Percentiles rank a stretch among this genome's conserved stretches.
Conservation (phyloP, 208 protist genomes). For the Trypanosoma avium region DNA sequence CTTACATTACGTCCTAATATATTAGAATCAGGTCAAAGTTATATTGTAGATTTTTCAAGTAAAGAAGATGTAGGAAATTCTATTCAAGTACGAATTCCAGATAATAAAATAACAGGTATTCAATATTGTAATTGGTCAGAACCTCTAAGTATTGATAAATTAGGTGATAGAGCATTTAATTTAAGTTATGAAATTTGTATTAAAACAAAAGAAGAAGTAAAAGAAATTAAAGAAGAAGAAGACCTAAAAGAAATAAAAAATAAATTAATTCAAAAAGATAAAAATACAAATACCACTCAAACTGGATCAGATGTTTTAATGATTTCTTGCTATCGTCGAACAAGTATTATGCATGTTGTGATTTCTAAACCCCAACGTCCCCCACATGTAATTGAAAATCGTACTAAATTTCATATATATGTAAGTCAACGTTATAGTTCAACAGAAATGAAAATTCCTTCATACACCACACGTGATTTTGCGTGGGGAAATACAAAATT, state of each 20-base stretch:
- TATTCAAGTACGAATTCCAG: conserved; percentile 26
- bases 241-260: no score
- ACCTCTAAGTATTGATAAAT: conserved; percentile 42
- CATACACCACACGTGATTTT: conserved; percentile 55
- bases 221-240: not conserved
- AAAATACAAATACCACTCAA: conserved; percentile 39
- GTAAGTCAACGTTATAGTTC: conserved; percentile 42
- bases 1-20: not conserved
- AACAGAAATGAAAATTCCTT: conserved; percentile 42
- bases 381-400: conserved; percentile 77
- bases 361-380: conserved; percentile 45
- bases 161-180: conserved; percentile 55
- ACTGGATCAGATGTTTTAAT: conserved; percentile 49
- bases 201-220: not conserved
- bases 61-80: conserved; percentile 4
- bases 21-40: conserved; percentile 9
- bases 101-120: conserved; percentile 17
- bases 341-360: conserved; percentile 55
- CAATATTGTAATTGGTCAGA: conserved; percentile 40
- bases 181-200: conserved; percentile 33
- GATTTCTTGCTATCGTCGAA: conserved; percentile 40
- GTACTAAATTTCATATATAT: conserved; percentile 51
- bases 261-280: conserved; percentile 32
- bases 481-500: conserved; percentile 53
- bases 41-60: conserved; percentile 17